A percentile compares a stretch with the other conserved stretches of the same genome.
These are phyloP conservation scores for Panicum hallii DNA, from an alignment of 202 grass and related monocot species.

Conservation along the genomic window DNA sequence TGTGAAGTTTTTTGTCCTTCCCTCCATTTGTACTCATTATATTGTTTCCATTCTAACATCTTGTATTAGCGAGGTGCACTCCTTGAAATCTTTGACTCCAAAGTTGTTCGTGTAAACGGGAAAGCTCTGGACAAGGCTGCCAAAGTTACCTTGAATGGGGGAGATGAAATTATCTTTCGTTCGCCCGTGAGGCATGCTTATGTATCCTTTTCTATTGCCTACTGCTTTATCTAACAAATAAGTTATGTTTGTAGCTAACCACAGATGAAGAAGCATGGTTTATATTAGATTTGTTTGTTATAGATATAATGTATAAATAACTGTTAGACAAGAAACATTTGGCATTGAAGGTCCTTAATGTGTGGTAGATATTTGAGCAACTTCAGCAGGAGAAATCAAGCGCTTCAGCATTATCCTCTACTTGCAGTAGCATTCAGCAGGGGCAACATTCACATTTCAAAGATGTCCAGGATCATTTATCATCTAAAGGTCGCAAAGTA, in stretches of 20 bases:
- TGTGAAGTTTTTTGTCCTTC: constrained; percentile 7
- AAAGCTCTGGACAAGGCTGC: constrained; percentile 77
- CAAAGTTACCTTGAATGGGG: constrained; percentile 74
- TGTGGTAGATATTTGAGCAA: constrained; percentile 91
- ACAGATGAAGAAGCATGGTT: constrained; percentile 33
- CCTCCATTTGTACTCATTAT: constrained; percentile 10
- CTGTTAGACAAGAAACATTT: constrained; percentile 34
- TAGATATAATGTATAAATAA: constrained; percentile 23
- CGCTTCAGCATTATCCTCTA: constrained; percentile 53
- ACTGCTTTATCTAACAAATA: constrained; percentile 7
- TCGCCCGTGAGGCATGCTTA: constrained; percentile 77
- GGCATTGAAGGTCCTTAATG: constrained; percentile 65
- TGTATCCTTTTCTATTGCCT: constrained; percentile 76
- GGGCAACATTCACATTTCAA: constrained; percentile 47
- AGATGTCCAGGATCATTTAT: constrained; percentile 66
- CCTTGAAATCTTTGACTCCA: constrained; percentile 83
- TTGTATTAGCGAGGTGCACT: constrained; percentile 59
- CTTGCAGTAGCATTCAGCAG: constrained; percentile 51
- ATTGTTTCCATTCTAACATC: background rate
- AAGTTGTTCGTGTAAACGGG: constrained; percentile 89
- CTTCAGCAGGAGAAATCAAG: constrained; percentile 75
- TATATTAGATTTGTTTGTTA: constrained; percentile 3
- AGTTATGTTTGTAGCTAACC: constrained; percentile 26
- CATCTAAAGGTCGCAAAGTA: constrained; percentile 74
- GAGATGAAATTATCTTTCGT: constrained; percentile 94